Conservation (phyloP, 305 asterid genomes). For the Plantago coronopus region DNA sequence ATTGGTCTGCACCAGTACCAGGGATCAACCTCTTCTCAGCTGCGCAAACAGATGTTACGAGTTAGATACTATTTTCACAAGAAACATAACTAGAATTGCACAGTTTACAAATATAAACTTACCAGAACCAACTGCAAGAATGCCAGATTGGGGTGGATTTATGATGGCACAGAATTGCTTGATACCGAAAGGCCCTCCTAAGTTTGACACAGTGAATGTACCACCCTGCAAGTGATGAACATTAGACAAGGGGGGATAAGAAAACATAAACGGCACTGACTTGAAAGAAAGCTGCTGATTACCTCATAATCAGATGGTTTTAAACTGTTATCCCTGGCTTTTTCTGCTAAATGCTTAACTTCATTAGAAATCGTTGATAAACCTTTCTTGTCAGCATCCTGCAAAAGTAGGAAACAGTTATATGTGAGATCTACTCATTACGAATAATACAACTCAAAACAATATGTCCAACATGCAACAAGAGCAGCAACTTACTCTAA, state of each 20-base stretch:
- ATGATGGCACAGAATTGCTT: slow-evolving; percentile 94
- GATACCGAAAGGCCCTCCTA: slow-evolving; percentile 88
- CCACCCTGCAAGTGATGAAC: slow-evolving; percentile 64
- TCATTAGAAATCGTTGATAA: slow-evolving; percentile 75
- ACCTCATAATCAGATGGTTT: slow-evolving; percentile 98
- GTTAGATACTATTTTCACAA: slow-evolving; percentile 10
- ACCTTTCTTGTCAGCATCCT: slow-evolving; percentile 99
- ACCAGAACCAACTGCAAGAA: slow-evolving; percentile 97
- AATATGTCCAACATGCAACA: slow-evolving; percentile 10
- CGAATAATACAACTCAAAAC: slow-evolving; percentile 7
- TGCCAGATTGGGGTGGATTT: slow-evolving; percentile 95
- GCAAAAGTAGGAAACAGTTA: slow-evolving; percentile 24
- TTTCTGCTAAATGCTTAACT: slow-evolving; percentile 77
- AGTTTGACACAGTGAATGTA: slow-evolving; percentile 88
- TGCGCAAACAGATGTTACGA: slow-evolving; percentile 27
- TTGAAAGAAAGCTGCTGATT: not conserved
- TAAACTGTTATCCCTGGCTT: slow-evolving; percentile 84
- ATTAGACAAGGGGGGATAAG: not conserved
- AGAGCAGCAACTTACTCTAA: slow-evolving; percentile 48
- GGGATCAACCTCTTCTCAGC: slow-evolving; percentile 82
- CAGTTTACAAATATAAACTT: slow-evolving; percentile 20
- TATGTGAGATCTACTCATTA: slow-evolving; percentile 7
- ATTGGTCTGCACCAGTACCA: slow-evolving; percentile 62
- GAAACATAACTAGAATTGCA: slow-evolving; percentile 3
- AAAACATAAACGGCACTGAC: not conserved